Conservation (phyloP, 352 stramenopile species). For the Phytophthora fragariae region DNA sequence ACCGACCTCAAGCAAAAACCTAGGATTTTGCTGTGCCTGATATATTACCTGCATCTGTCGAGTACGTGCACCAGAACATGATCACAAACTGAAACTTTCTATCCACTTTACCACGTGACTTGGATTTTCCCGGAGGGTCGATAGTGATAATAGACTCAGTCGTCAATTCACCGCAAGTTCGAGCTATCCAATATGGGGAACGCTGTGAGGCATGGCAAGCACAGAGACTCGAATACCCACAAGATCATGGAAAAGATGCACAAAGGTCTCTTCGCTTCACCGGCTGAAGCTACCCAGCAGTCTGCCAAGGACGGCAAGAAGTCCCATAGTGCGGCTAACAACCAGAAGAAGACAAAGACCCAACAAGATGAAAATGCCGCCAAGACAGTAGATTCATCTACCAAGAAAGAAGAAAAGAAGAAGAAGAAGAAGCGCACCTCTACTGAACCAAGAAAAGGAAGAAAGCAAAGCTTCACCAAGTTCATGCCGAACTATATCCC, state of each 20-base stretch:
- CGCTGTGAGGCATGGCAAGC: neutral
- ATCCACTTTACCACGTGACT: no score
- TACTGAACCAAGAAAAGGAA: slow-evolving; percentile 4
- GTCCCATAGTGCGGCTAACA: neutral
- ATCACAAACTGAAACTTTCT: no score
- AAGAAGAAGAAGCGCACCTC: neutral
- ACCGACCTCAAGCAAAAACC: no score
- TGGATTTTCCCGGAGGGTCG: no score
- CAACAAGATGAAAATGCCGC: neutral
- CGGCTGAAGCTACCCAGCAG: neutral
- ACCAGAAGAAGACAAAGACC: neutral
- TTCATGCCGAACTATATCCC: neutral
- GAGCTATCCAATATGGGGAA: slow-evolving; percentile 1
- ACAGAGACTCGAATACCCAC: neutral
- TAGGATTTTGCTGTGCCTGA: no score
- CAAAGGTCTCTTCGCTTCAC: slow-evolving; percentile 5
- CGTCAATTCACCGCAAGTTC: neutral
- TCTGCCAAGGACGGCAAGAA: slow-evolving; percentile 3
- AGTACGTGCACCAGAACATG: no score
- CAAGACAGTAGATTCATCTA: neutral
- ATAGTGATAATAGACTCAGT: neutral
- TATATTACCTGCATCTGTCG: no score
- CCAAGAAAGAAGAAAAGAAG: neutral
- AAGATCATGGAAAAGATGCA: slow-evolving; percentile 4
- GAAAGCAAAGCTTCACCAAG: slow-evolving; percentile 3